phyloP scores from a whole-genome alignment of 176 grass and related monocot species.

The Oryza nivara region DNA sequence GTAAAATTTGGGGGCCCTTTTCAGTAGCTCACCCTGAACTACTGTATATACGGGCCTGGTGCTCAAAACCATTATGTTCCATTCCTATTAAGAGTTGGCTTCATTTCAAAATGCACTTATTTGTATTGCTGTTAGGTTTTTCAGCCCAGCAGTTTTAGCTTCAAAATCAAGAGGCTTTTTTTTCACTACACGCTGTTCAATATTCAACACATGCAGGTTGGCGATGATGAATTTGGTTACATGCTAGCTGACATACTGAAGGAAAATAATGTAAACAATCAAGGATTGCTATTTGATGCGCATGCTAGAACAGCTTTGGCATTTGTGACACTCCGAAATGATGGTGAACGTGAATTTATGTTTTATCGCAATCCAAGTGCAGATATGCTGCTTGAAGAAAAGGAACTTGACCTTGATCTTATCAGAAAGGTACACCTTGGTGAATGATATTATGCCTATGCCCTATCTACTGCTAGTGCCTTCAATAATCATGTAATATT shows the following conservation, averaged over 20 bases:
- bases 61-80: conserved; percentile 1
- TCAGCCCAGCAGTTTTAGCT: neutral
- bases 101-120: conserved; percentile 8
- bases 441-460: conserved; percentile 13
- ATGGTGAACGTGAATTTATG: conserved; percentile 98
- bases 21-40: no score
- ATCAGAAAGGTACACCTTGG: conserved; percentile 73
- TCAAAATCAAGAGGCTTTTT: conserved; percentile 2
- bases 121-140: conserved; percentile 6
- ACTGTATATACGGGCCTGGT: neutral
- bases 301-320: conserved; percentile 97
- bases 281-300: conserved; percentile 81
- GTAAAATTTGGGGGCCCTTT: no score
- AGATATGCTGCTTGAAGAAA: conserved; percentile 95
- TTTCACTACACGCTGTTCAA: neutral
- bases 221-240: conserved; percentile 98
- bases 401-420: conserved; percentile 88
- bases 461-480: neutral
- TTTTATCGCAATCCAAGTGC: conserved; percentile 99
- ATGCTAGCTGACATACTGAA: conserved; percentile 93
- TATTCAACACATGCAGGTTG: conserved; percentile 61
- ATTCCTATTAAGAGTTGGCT: neutral
- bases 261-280: conserved; percentile 89
- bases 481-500: conserved; percentile 39
- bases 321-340: conserved; percentile 88